A percentile compares a stretch with the other conserved stretches of the same genome.
Conservation (phyloP, 192 early-diverging fungal genomes). For the Radiomyces spectabilis region DNA sequence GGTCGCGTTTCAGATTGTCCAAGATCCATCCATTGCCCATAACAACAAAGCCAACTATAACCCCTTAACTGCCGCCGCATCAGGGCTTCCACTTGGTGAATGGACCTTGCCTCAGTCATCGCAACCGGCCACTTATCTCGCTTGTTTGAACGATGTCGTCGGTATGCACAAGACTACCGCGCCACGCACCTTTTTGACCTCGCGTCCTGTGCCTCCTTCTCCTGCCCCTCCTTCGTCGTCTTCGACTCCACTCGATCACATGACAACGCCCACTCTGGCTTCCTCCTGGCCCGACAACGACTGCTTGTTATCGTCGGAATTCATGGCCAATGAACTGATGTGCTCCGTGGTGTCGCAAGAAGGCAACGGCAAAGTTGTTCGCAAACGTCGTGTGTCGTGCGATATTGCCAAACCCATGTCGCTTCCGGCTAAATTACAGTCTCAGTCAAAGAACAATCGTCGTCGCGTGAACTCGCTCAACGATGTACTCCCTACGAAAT, state of each 20-base stretch:
- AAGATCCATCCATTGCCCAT: conserved; percentile 27
- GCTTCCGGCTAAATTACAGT: background rate
- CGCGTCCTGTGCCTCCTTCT: background rate
- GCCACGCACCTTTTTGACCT: conserved; percentile 30
- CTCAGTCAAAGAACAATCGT: conserved; percentile 24
- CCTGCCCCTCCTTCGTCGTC: too few relatives aligned
- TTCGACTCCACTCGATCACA: too few relatives aligned
- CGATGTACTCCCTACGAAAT: conserved; percentile 19
- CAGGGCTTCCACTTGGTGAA: background rate
- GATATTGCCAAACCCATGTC: conserved; percentile 19
- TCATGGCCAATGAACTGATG: background rate
- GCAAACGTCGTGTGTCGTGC: conserved; percentile 29
- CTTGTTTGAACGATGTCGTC: conserved; percentile 72
- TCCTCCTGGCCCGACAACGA: too few relatives aligned
- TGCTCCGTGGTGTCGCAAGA: conserved; percentile 6
- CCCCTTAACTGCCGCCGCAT: background rate
- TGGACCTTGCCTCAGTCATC: conserved; percentile 27
- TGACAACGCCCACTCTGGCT: too few relatives aligned
- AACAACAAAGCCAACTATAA: background rate
- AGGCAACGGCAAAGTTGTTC: conserved; percentile 18
- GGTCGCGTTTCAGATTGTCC: conserved; percentile 76
- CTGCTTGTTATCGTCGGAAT: too few relatives aligned
- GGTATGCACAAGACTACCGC: conserved; percentile 57
- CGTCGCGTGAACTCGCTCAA: conserved; percentile 51
- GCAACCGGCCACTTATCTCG: conserved; percentile 47